phyloP scores from a whole-genome alignment of 495 filamentous ascomycete genomes.

The Amorphotheca resinae region DNA sequence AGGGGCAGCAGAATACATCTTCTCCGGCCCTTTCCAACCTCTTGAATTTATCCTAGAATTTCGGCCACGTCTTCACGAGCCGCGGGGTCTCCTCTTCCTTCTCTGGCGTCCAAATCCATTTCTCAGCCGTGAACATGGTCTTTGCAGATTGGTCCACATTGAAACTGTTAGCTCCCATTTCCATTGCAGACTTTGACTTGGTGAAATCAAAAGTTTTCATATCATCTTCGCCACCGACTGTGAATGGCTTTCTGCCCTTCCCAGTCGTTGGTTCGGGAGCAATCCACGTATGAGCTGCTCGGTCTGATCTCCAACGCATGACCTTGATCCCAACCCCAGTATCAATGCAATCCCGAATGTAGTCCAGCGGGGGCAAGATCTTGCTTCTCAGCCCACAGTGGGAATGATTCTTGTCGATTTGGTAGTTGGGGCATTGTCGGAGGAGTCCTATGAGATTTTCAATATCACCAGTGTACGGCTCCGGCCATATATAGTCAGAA shows the following conservation, averaged over 20 bases:
- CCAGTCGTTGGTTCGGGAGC: not conserved
- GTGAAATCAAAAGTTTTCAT: constrained; percentile 28
- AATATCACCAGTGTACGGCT: constrained; percentile 34
- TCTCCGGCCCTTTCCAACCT: not conserved
- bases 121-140: constrained; percentile 43
- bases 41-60: constrained; percentile 1
- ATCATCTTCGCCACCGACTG: constrained; percentile 7
- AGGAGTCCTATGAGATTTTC: constrained; percentile 38
- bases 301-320: constrained; percentile 31
- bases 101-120: constrained; percentile 47
- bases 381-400: constrained; percentile 65
- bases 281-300: constrained; percentile 18
- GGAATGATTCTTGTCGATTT: constrained; percentile 63
- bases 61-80: not conserved
- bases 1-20: too few species aligned
- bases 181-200: constrained; percentile 22
- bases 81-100: not conserved
- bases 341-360: constrained; percentile 41
- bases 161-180: constrained; percentile 1
- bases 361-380: constrained; percentile 54
- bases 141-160: constrained; percentile 28
- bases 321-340: constrained; percentile 33
- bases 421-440: constrained; percentile 58
- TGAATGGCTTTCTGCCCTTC: constrained; percentile 10
- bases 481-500: constrained; percentile 22